Percentiles rank a stretch among this genome's conserved stretches.
Evolutionary conservation across 306 rosid species (phyloP).

Genomic region (Phaseolus lunatus): DNA sequence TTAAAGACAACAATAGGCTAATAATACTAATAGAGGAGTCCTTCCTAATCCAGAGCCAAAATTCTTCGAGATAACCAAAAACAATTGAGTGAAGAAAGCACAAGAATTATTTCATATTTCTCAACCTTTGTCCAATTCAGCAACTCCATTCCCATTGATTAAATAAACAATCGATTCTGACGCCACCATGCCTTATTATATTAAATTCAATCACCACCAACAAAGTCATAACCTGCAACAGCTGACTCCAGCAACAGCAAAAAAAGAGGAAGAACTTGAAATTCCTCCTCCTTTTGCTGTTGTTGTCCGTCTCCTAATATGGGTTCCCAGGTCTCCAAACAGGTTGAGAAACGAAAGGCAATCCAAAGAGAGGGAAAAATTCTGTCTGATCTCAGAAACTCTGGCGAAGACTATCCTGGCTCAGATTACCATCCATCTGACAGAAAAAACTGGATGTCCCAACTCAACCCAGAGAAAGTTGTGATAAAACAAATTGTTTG

Average conservation of each 20-base stretch:
- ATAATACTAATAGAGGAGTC: neutral
- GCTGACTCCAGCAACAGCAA: slow-evolving; percentile 15
- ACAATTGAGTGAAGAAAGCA: slow-evolving; percentile 39
- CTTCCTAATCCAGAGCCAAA: slow-evolving; percentile 40
- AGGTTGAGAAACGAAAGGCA: slow-evolving; percentile 57
- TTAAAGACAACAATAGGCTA: slow-evolving; percentile 5
- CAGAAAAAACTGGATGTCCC: slow-evolving; percentile 82
- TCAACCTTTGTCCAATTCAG: slow-evolving; percentile 31
- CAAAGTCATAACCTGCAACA: slow-evolving; percentile 20
- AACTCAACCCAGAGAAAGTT: slow-evolving; percentile 63
- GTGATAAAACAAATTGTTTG: slow-evolving; percentile 69
- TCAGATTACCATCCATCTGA: slow-evolving; percentile 63
- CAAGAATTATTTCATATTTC: neutral
- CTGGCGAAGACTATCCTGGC: slow-evolving; percentile 69
- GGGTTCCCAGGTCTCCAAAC: slow-evolving; percentile 76
- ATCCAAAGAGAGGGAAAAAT: slow-evolving; percentile 57
- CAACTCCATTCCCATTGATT: neutral
- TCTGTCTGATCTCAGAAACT: slow-evolving; percentile 53
- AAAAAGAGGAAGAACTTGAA: slow-evolving; percentile 41
- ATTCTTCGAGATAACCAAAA: slow-evolving; percentile 29
- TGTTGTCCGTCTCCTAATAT: slow-evolving; percentile 27
- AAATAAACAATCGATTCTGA: neutral
- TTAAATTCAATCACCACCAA: slow-evolving; percentile 35
- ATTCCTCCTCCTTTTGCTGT: slow-evolving; percentile 22
- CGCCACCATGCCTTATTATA: slow-evolving; percentile 51